Conservation (phyloP, 2,329 filamentous ascomycete species). For the Colletotrichum sp. region DNA sequence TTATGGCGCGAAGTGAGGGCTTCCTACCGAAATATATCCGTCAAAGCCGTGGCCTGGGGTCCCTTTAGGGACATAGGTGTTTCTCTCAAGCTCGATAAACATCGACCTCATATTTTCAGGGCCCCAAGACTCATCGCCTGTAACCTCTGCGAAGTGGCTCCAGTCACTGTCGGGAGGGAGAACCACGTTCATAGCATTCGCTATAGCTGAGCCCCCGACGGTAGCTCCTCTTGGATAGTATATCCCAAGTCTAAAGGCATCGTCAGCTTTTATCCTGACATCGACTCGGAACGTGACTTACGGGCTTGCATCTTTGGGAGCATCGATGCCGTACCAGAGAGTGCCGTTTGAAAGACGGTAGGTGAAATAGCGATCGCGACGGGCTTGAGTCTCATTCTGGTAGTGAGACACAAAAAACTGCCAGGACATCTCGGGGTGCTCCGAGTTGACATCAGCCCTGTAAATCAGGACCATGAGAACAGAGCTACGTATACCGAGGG, state of each 20-base stretch:
- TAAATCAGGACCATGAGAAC: not conserved
- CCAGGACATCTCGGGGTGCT: conserved; percentile 11
- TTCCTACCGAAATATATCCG: conserved; percentile 44
- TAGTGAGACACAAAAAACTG: conserved; percentile 25
- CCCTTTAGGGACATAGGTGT: conserved; percentile 43
- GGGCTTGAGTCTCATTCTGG: conserved; percentile 17
- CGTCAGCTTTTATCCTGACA: not conserved
- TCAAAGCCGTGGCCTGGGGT: conserved; percentile 51
- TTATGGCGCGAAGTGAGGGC: no score
- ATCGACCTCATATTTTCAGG: conserved; percentile 55
- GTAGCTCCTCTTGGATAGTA: conserved; percentile 30
- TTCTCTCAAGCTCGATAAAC: conserved; percentile 51
- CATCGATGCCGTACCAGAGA: conserved; percentile 21
- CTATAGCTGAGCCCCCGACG: conserved; percentile 40
- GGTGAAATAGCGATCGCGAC: conserved; percentile 19
- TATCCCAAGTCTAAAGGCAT: conserved; percentile 22
- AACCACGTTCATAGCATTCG: conserved; percentile 45
- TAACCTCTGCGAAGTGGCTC: conserved; percentile 50
- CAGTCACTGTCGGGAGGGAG: conserved; percentile 56
- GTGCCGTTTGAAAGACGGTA: conserved; percentile 20
- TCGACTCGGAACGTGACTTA: not conserved
- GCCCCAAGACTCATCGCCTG: conserved; percentile 55
- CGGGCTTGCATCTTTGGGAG: conserved; percentile 21
- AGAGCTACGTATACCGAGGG: rapidly evolving
- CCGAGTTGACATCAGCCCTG: not conserved